Evolutionary conservation across 345 rosid species (phyloP), one percentile per base, ranked within the genome.

Genomic region (Combretum micranthum): DNA sequence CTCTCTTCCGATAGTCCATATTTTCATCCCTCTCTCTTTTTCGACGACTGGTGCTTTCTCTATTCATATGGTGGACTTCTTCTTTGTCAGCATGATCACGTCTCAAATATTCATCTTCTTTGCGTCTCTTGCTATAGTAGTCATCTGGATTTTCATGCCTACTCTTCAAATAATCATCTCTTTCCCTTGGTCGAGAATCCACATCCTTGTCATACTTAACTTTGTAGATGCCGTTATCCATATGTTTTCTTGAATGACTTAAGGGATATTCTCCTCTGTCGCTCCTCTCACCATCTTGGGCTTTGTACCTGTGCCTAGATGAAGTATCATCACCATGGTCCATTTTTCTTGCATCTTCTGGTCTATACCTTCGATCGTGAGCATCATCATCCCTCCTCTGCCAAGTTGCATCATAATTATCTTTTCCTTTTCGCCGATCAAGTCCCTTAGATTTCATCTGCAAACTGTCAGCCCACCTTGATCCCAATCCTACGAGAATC

Each of bases 1-100:
- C 94, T 87, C 96, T 78, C 81, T 78, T 84, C 63, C 84, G 80
- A 52, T 69, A 82, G 55, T 87, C 96, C 72, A 80, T 53, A 59
- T 64, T 56, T 57, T 82, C 94, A 65, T 83, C 92, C 67, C 87
- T 83, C 69, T 89, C 98, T 63, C 87, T 83, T 73, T 80, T 86
- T 50, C 79, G 81, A 60, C 81, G 83, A 69, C 84, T 67, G 48
- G 66, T 62, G 46, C 63, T 68, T 70, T 93, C 97, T 75, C 88
- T 79, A 61, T 79, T 82, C 51, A 77, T 72, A 64, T 72, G 86
- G 65, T 69, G 44, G 39, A 66, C 67, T 62, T 82, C 92, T 56
- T 83, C 91, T 74, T 76, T 87, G 48, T 89, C 85, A 60, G 71
- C 47, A 60, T 70, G 82, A 56, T 63, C 66, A 15, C 60, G 53